These are phyloP conservation scores for Austroboletus niveus DNA, from an alignment of 1,284 basidiomycete genomes.

Conservation along the genomic window DNA sequence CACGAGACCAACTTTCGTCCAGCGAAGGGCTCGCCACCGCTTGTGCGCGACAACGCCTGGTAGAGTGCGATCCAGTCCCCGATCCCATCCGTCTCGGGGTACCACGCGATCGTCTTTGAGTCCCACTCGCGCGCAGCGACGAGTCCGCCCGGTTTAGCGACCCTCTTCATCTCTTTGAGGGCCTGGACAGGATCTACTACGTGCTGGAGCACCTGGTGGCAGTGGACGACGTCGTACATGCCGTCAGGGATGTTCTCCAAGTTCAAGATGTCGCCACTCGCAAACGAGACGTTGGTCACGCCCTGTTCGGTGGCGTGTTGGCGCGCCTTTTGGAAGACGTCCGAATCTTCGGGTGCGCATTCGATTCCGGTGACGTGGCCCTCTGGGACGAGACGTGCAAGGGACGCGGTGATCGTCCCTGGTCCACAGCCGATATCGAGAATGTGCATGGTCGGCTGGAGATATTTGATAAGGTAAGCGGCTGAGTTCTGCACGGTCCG, in stretches of 20 bases:
- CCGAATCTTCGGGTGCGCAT: conserved; percentile 10
- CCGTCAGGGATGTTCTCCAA: conserved; percentile 23
- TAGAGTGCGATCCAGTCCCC: conserved; percentile 17
- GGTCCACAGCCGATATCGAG: conserved; percentile 49
- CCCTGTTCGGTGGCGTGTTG: conserved; percentile 25
- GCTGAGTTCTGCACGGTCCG: conserved; percentile 44
- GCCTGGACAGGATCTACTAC: conserved; percentile 35
- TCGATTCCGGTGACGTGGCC: conserved; percentile 45
- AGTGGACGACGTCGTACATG: conserved; percentile 41
- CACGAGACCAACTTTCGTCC: conserved; percentile 26
- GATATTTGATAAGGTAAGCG: conserved; percentile 38
- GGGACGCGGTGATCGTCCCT: conserved; percentile 42
- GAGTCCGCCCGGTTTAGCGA: conserved; percentile 39
- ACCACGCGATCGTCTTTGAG: conserved; percentile 31
- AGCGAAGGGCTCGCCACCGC: conserved; percentile 24
- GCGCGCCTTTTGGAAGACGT: conserved; percentile 28
- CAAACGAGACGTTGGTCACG: conserved; percentile 33
- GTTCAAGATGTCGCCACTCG: conserved; percentile 30
- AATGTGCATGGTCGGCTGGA: conserved; percentile 40
- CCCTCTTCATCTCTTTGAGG: conserved; percentile 41
- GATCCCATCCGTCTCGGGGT: conserved; percentile 24
- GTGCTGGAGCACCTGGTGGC: conserved; percentile 44
- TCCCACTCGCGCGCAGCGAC: conserved; percentile 39
- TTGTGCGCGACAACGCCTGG: conserved; percentile 16
- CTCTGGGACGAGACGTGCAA: conserved; percentile 39